A percentile compares a stretch with the other conserved stretches of the same genome.
phyloP scores from a whole-genome alignment of 495 filamentous ascomycete genomes.

The Penicillium macrosclerotiorum region DNA sequence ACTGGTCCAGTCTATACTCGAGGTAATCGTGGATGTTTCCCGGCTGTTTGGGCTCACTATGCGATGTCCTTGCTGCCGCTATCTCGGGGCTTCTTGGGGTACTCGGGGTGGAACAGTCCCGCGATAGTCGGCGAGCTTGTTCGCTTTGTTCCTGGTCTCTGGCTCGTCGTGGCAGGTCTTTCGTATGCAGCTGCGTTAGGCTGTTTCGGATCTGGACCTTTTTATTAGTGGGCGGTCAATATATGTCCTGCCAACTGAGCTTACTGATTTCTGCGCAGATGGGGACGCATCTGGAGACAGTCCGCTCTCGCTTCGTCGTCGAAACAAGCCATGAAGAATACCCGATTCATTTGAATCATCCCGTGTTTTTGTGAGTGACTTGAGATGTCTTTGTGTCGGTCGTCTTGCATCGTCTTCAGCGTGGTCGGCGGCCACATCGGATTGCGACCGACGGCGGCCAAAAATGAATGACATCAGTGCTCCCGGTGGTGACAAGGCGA shows the following conservation, averaged over 20 bases:
- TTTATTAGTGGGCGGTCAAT: slow-evolving; percentile 2
- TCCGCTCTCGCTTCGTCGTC: slow-evolving; percentile 18
- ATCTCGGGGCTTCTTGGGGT: slow-evolving; percentile 4
- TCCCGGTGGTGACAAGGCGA: neutral
- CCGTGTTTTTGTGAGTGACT: neutral
- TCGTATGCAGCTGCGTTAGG: neutral
- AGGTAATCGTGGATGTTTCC: slow-evolving; percentile 31
- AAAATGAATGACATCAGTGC: slow-evolving; percentile 21
- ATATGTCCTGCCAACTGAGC: neutral
- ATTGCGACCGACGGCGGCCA: slow-evolving; percentile 21
- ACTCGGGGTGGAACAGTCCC: slow-evolving; percentile 1
- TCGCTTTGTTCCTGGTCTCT: neutral
- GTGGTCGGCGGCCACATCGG: slow-evolving; percentile 13
- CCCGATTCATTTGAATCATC: slow-evolving; percentile 7
- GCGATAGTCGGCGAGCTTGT: neutral
- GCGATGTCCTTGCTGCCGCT: slow-evolving; percentile 1
- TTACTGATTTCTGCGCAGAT: neutral
- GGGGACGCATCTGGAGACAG: slow-evolving; percentile 1
- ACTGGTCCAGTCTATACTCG: slow-evolving; percentile 21
- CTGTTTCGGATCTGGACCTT: neutral
- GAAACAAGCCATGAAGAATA: slow-evolving; percentile 31
- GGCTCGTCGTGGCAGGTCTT: neutral
- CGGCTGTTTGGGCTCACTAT: slow-evolving; percentile 28
- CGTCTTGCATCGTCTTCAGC: neutral
- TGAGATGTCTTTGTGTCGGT: neutral